Evolutionary conservation across 176 grass and related monocot genomes (phyloP), one percentile per base, ranked within the genome.

Genomic region (Carex scoparia): DNA sequence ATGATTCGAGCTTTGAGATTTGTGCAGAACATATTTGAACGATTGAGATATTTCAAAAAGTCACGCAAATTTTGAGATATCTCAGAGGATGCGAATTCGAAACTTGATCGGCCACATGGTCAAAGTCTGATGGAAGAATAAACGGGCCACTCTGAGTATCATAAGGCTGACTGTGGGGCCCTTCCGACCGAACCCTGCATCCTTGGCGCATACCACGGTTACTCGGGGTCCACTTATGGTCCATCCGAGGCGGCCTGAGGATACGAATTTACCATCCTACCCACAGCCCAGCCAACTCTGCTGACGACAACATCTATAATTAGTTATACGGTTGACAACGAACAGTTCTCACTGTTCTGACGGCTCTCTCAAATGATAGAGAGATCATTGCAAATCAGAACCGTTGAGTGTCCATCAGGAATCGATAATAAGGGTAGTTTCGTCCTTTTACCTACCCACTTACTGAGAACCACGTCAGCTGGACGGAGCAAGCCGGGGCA

Each of bases 311-410:
- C 64, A 63, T 66, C 4, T 18, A 23, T 37, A 83, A 27, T 69
- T 54, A 16, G 61, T 83, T 68, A 69, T 63, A 57, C 2, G 27
- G 74, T 78, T 78, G 81, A 83, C 81, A 16, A 83, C 5, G 38
- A 53, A 54, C 40, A 83, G 81, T 68, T 12, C 42, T 53, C 61
- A 32, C 81, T 67, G 44, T 83, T 67, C 9, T 81, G 59, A 81
- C 37, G 79, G 33, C 79, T 61, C 5, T 9, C 65, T 1, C 60
- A 37, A 48, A 81, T 64, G 19, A 81, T 46, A 28, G 56, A 18
- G 56, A 48, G 16, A 7, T 31, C 40, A 0, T 38, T 7, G 58
- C 35, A 40, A 82, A 83, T 83, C 44, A 4, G n/a, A 30, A 2
- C 62, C 63, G 63, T 83, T 55, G 19, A 33, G 30, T n/a, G 0